These are phyloP conservation scores for Escovopsis sp. DNA, from an alignment of 2,329 filamentous ascomycete genomes.

Conservation along the genomic window DNA sequence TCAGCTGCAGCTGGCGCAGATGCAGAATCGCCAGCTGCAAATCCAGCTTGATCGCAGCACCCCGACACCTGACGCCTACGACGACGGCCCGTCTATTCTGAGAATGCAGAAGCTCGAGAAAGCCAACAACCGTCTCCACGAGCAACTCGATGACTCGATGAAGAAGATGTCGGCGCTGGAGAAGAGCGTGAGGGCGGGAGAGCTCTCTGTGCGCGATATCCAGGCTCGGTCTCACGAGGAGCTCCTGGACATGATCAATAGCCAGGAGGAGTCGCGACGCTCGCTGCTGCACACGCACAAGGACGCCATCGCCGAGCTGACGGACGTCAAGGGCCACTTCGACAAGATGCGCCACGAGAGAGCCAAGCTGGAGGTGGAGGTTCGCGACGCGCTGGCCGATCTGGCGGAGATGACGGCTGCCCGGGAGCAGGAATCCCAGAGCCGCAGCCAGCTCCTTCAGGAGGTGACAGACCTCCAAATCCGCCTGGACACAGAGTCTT, in stretches of 20 bases:
- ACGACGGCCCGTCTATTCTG: constrained; percentile 64
- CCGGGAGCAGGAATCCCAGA: constrained; percentile 75
- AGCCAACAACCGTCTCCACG: constrained; percentile 80
- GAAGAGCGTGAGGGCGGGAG: constrained; percentile 70
- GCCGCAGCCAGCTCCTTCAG: constrained; percentile 73
- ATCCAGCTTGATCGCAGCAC: constrained; percentile 63
- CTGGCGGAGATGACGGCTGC: constrained; percentile 64
- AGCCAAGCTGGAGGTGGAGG: constrained; percentile 65
- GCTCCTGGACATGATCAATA: constrained; percentile 80
- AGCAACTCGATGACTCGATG: constrained; percentile 84
- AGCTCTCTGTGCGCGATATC: constrained; percentile 77
- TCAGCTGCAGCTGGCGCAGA: constrained; percentile 81
- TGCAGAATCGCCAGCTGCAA: constrained; percentile 88
- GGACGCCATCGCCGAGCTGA: constrained; percentile 67
- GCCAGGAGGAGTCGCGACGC: constrained; percentile 77
- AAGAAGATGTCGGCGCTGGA: constrained; percentile 87
- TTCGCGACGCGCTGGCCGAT: constrained; percentile 72
- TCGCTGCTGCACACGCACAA: constrained; percentile 74
- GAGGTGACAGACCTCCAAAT: constrained; percentile 93
- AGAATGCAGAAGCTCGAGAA: constrained; percentile 85
- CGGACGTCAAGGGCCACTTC: constrained; percentile 73
- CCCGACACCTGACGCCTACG: constrained; percentile 45
- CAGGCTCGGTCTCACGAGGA: constrained; percentile 91
- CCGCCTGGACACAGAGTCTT: constrained; percentile 74
- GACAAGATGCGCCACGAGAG: constrained; percentile 77